Evolutionary conservation across 306 rosid species (phyloP).

Genomic region (Cajanus cajan): DNA sequence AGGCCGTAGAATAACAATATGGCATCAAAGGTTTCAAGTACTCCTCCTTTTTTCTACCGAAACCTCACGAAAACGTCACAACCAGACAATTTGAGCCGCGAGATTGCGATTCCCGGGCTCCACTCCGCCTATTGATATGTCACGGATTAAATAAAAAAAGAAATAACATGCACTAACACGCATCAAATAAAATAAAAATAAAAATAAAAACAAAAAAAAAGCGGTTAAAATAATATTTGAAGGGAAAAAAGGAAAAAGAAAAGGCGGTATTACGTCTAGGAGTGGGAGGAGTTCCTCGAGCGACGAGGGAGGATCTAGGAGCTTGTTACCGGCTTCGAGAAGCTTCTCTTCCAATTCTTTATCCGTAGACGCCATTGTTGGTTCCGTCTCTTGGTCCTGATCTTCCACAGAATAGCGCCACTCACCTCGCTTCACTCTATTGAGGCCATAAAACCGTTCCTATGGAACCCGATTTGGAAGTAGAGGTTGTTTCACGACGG

Average conservation of each 20-base stretch:
- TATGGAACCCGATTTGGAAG: slow-evolving; percentile 25
- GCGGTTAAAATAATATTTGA: not conserved
- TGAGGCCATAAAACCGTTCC: slow-evolving; percentile 31
- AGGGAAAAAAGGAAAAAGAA: not conserved
- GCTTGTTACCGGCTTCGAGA: slow-evolving; percentile 68
- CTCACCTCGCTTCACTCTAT: slow-evolving; percentile 46
- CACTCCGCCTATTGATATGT: not conserved
- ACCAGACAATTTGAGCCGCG: not conserved
- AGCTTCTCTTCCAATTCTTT: slow-evolving; percentile 63
- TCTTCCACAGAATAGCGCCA: slow-evolving; percentile 41
- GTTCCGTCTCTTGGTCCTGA: slow-evolving; percentile 35
- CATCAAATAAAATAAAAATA: not conserved
- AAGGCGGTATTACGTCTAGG: slow-evolving; percentile 58
- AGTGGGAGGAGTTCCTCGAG: slow-evolving; percentile 70
- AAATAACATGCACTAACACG: slow-evolving; percentile 12
- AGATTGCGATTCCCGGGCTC: not conserved
- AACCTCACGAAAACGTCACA: not conserved
- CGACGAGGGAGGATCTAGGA: slow-evolving; percentile 67
- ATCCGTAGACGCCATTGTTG: slow-evolving; percentile 59
- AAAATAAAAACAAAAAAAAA: not conserved
- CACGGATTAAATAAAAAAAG: not conserved
- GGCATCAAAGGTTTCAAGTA: not conserved
- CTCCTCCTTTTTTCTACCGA: not conserved
- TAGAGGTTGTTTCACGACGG: slow-evolving; percentile 8
- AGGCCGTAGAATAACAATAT: not conserved